phyloP scores from a whole-genome alignment of 192 early-diverging fungal genomes.

The Coemansia sp. region DNA sequence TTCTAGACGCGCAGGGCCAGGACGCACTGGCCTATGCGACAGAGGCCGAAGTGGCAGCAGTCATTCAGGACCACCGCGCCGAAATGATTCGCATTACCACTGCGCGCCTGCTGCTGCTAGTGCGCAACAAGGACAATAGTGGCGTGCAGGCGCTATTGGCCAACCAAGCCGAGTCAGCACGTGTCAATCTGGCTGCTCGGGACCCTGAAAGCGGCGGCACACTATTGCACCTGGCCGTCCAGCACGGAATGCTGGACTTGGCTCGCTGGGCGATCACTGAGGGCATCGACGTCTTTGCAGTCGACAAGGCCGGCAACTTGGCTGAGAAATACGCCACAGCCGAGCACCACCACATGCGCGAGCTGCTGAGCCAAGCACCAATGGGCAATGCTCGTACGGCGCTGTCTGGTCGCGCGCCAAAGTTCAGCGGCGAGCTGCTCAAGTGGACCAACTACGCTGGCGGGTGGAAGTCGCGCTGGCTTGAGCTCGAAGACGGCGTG shows the following conservation, averaged over 20 bases:
- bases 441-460: slow-evolving; percentile 89
- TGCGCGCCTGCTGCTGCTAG: slow-evolving; percentile 58
- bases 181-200: slow-evolving; percentile 71
- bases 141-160: slow-evolving; percentile 52
- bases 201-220: slow-evolving; percentile 64
- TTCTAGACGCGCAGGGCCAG: slow-evolving; percentile 63
- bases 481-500: slow-evolving; percentile 76
- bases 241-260: slow-evolving; percentile 62
- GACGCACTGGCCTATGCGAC: slow-evolving; percentile 57
- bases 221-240: slow-evolving; percentile 70
- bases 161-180: slow-evolving; percentile 56
- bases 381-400: slow-evolving; percentile 56
- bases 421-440: slow-evolving; percentile 56
- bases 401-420: slow-evolving; percentile 61
- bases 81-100: slow-evolving; percentile 57
- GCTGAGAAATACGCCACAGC: slow-evolving; percentile 42
- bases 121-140: slow-evolving; percentile 38
- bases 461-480: slow-evolving; percentile 80
- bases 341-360: slow-evolving; percentile 53
- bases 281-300: slow-evolving; percentile 73
- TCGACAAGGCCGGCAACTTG: slow-evolving; percentile 65
- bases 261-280: slow-evolving; percentile 71
- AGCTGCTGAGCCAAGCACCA: slow-evolving; percentile 58
- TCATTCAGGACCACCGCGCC: slow-evolving; percentile 62
- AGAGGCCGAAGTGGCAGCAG: slow-evolving; percentile 48